A percentile compares a stretch with the other conserved stretches of the same genome.
phyloP scores from a whole-genome alignment of 1,284 basidiomycete genomes.

The Sanghuangporus sanghuang region DNA sequence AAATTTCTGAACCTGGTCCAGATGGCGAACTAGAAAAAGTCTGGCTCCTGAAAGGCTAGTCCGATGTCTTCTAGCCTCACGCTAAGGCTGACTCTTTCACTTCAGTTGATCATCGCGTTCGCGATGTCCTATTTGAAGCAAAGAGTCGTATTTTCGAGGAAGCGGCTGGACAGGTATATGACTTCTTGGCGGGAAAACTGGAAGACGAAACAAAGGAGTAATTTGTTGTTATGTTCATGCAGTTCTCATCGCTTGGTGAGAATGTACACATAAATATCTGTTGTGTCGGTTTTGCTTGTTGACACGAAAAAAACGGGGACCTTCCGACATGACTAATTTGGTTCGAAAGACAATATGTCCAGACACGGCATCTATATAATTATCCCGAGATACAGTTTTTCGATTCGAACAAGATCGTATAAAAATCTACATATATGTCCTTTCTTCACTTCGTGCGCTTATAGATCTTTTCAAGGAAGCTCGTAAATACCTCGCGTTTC shows the following conservation, averaged over 20 bases:
- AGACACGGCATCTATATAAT: neutral
- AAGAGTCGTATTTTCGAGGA: constrained; percentile 5
- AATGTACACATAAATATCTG: no score
- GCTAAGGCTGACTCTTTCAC: neutral
- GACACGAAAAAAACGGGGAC: no score
- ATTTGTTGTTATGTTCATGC: no score
- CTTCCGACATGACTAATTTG: no score
- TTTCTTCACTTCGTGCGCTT: constrained; percentile 70
- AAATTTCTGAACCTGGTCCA: neutral
- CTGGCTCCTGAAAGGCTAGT: constrained; percentile 2
- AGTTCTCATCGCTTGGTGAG: no score
- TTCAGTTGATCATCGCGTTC: neutral
- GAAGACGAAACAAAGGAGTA: neutral
- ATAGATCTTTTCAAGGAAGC: constrained; percentile 89
- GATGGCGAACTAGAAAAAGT: constrained; percentile 1
- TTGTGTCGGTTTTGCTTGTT: no score
- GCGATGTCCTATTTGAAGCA: constrained; percentile 2
- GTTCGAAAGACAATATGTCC: neutral
- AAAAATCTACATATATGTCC: neutral
- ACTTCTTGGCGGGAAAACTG: neutral
- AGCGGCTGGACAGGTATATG: constrained; percentile 2
- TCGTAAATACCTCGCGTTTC: constrained; percentile 77
- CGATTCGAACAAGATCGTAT: neutral
- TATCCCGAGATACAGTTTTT: neutral
- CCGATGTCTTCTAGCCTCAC: neutral